Conservation (phyloP, 2,329 filamentous ascomycete genomes). For the Verruconis gallopava region DNA sequence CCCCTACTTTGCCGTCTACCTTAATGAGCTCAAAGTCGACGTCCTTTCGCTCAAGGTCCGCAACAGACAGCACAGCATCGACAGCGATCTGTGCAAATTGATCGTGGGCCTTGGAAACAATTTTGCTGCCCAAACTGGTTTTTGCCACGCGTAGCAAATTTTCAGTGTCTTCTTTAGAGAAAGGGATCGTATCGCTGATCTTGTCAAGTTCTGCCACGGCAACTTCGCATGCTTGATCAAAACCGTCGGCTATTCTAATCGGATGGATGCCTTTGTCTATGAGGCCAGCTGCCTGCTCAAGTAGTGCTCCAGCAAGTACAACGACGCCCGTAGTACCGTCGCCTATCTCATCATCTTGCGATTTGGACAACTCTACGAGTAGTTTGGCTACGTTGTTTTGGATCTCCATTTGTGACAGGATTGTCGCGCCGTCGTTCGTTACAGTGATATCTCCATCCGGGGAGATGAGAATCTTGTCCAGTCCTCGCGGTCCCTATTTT, state of each 20-base stretch:
- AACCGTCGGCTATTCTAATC: slow-evolving; percentile 95
- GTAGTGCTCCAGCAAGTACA: slow-evolving; percentile 81
- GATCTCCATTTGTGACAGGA: slow-evolving; percentile 95
- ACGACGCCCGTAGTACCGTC: slow-evolving; percentile 97
- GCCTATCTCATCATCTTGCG: slow-evolving; percentile 96
- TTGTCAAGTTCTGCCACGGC: slow-evolving; percentile 83
- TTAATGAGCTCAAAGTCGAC: slow-evolving; percentile 99
- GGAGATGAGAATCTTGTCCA: slow-evolving; percentile 98
- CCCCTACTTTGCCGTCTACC: slow-evolving; percentile 96
- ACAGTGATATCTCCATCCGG: slow-evolving; percentile 98
- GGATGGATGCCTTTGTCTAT: slow-evolving; percentile 99
- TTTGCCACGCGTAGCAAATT: slow-evolving; percentile 92
- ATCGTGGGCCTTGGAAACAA: slow-evolving; percentile 96
- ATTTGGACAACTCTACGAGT: slow-evolving; percentile 92
- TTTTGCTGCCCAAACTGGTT: slow-evolving; percentile 95
- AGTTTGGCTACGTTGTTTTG: slow-evolving; percentile 97
- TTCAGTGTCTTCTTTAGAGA: slow-evolving; percentile 62
- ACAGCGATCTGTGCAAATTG: slow-evolving; percentile 97
- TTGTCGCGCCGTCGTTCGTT: slow-evolving; percentile 97
- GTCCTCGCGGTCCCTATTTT: slow-evolving; percentile 65
- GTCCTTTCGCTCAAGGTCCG: slow-evolving; percentile 88
- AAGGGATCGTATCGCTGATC: slow-evolving; percentile 84
- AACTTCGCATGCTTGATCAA: slow-evolving; percentile 94
- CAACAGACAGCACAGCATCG: slow-evolving; percentile 90
- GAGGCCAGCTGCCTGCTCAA: slow-evolving; percentile 92